Evolutionary conservation across 208 protist genomes (phyloP).

Genomic region (Leishmania tropica): DNA sequence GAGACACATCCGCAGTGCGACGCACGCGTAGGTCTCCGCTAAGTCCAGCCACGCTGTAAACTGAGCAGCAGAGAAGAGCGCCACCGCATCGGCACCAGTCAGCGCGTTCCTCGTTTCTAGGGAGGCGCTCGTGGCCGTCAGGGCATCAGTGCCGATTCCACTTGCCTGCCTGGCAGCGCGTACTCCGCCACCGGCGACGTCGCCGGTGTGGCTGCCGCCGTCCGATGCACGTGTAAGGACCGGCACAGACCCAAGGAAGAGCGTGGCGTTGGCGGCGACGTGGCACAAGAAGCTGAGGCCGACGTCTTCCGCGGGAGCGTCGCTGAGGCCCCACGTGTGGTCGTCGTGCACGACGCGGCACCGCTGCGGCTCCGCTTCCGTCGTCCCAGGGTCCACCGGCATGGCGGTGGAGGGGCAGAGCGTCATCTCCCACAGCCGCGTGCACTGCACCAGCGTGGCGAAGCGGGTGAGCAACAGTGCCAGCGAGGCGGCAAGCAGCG

Average conservation of each 20-base stretch:
- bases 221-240: not conserved
- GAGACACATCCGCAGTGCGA: conserved; percentile 6
- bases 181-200: not conserved
- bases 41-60: conserved; percentile 19
- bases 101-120: not conserved
- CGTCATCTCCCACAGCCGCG: conserved; percentile 9
- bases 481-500: not conserved
- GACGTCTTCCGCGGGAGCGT: not conserved
- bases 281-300: conserved; percentile 20
- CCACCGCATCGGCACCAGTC: not conserved
- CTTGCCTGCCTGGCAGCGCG: not conserved
- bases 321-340: not conserved
- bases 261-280: conserved; percentile 8
- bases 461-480: conserved; percentile 18
- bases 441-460: conserved; percentile 13
- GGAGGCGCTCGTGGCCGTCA: not conserved
- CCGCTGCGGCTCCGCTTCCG: not conserved
- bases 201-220: not conserved
- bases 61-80: conserved; percentile 14
- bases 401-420: not conserved
- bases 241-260: conserved; percentile 15
- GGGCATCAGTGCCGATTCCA: not conserved
- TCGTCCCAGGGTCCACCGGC: not conserved
- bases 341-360: not conserved
- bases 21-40: conserved; percentile 13